Conservation (phyloP, 345 rosid species). For the Heritiera fomes region DNA sequence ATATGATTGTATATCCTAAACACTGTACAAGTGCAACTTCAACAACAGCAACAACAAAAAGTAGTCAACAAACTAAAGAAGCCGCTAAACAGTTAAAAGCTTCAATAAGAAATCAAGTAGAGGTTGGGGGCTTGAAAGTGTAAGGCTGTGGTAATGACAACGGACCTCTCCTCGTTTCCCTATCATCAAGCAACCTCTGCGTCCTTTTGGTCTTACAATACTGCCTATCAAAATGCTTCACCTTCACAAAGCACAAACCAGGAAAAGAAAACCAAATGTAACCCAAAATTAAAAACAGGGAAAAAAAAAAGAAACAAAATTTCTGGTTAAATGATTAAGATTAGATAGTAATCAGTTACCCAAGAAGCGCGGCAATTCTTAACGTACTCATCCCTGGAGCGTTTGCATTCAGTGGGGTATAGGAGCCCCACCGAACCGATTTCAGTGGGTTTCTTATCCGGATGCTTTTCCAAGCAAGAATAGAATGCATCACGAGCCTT, state of each 20-base stretch:
- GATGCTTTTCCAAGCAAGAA: constrained; percentile 66
- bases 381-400: constrained; percentile 49
- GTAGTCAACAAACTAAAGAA: not conserved
- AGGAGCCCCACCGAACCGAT: constrained; percentile 77
- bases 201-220: constrained; percentile 71
- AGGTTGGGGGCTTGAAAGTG: constrained; percentile 61
- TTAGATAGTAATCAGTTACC: constrained; percentile 38
- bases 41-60: too few species aligned
- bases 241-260: constrained; percentile 37
- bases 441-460: constrained; percentile 68
- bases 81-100: not conserved
- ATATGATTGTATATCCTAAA: constrained; percentile 2
- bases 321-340: not conserved
- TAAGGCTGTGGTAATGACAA: constrained; percentile 74
- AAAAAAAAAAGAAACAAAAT: not conserved
- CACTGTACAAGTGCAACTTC: not conserved
- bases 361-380: constrained; percentile 71
- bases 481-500: constrained; percentile 85
- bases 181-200: constrained; percentile 70
- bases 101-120: constrained; percentile 24
- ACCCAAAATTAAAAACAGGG: not conserved
- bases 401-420: constrained; percentile 67
- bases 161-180: constrained; percentile 71
- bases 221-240: constrained; percentile 86
- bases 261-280: not conserved